Base-by-base conservation (phyloP, 768 basidiomycete species). In the Suillus ampliporus region DNA sequence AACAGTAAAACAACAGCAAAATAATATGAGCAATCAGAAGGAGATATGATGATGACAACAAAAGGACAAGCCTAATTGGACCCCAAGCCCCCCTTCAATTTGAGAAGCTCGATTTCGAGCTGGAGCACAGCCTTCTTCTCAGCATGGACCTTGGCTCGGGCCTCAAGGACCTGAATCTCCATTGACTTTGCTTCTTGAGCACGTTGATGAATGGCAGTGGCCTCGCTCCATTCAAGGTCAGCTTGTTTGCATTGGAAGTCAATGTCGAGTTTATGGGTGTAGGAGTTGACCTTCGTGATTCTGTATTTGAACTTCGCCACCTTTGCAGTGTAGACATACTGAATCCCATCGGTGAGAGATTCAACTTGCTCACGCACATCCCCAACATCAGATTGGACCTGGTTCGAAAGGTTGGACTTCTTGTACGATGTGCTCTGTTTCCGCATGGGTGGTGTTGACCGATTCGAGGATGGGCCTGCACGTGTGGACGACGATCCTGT, bases 321-420 rank as follows among this genome's bases (percentile, higher is more conserved):
- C 44, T 23, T 46, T 3, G 3, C 44, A 13, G 21, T 23, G 6
- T 46, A 46, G 1, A 46, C 5, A 1, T 23, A 46, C 0, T 46
- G 1, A 0, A 13, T 46, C 21, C 21, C 3, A 1, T 46, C 1
- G 0, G 11, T 2, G 2, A 46, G 44, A 6, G 44, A 46, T 0
- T 46, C 4, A 2, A 46, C 21, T 46, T 46, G 44, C 13, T 5
- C 5, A 5, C 2, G 1, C 44, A 46, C 11, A 11, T 46, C 21
- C 0, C 1, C 0, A 6, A 46, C 1, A 11, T 46, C 21, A 13
- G 21, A 46, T 2, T 46, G 44, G 5, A 46, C 44, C 21, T 23
- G 4, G 11, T 14, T 23, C 0, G 21, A 21, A 13, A 46, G 44
- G 44, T 3, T 46, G 0, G 21, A 46, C 5, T 14, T 23, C 6